Percentiles rank a stretch among this genome's conserved stretches.
Conservation (phyloP, 192 early-diverging fungal species). For the Backusella tuberculispora region DNA sequence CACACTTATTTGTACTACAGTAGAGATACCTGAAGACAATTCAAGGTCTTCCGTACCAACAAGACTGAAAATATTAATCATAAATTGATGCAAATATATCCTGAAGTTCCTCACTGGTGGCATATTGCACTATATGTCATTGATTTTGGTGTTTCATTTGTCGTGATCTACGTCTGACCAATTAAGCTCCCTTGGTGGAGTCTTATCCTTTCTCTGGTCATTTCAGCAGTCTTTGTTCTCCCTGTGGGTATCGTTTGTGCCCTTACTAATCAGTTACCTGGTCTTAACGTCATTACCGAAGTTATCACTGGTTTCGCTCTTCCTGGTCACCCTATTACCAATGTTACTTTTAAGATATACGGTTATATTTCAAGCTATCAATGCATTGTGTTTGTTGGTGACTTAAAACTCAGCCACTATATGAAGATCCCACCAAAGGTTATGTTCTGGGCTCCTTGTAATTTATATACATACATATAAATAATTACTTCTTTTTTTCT, state of each 20-base stretch:
- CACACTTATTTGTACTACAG: slow-evolving; percentile 70
- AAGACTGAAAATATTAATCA: slow-evolving; percentile 63
- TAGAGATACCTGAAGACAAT: slow-evolving; percentile 51
- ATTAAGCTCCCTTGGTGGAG: slow-evolving; percentile 80
- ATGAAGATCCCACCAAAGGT: slow-evolving; percentile 67
- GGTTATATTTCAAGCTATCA: slow-evolving; percentile 83
- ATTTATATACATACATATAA: too few species aligned
- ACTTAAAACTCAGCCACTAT: slow-evolving; percentile 83
- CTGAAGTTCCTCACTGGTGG: slow-evolving; percentile 68
- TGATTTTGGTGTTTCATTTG: slow-evolving; percentile 48
- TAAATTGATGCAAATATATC: slow-evolving; percentile 75
- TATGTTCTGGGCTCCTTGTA: slow-evolving; percentile 66
- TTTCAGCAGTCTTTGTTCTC: slow-evolving; percentile 68
- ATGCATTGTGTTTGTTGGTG: slow-evolving; percentile 68
- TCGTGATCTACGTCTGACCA: slow-evolving; percentile 52
- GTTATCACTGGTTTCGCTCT: slow-evolving; percentile 81
- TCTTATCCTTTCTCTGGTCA: slow-evolving; percentile 59
- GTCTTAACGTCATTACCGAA: slow-evolving; percentile 85
- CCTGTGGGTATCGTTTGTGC: slow-evolving; percentile 84
- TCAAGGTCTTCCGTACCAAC: slow-evolving; percentile 35
- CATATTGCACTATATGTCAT: slow-evolving; percentile 53
- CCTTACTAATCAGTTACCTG: slow-evolving; percentile 75
- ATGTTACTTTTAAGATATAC: slow-evolving; percentile 87
- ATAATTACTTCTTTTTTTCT: too few species aligned
- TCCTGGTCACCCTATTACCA: slow-evolving; percentile 81